These are phyloP conservation scores for Starmera pachycereana DNA, from an alignment of 805 yeast species.

Conservation along the genomic window DNA sequence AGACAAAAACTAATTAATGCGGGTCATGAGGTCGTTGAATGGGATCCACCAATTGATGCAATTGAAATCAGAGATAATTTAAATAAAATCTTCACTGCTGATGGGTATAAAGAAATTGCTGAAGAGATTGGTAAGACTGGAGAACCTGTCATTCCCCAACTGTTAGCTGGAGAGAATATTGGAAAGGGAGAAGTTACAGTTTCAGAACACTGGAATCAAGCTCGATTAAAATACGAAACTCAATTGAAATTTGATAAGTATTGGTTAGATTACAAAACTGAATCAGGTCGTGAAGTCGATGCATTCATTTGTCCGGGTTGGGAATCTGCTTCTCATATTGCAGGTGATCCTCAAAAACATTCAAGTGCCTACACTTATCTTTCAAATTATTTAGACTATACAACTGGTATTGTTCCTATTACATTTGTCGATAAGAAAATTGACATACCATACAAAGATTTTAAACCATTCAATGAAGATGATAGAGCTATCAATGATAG, in stretches of 20 bases:
- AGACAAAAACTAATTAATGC: slow-evolving; percentile 23
- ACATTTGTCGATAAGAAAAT: slow-evolving; percentile 24
- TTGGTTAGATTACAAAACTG: slow-evolving; percentile 24
- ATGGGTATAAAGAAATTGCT: slow-evolving; percentile 1
- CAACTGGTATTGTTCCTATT: slow-evolving; percentile 30
- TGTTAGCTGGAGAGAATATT: background rate
- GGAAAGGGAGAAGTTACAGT: background rate
- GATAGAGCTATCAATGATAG: slow-evolving; percentile 21
- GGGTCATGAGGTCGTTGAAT: slow-evolving; percentile 42
- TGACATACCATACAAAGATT: slow-evolving; percentile 15
- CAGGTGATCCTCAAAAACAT: slow-evolving; percentile 5
- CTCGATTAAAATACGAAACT: slow-evolving; percentile 17
- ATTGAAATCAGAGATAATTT: slow-evolving; percentile 29
- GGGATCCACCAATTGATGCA: slow-evolving; percentile 28
- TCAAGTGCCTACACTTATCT: slow-evolving; percentile 29
- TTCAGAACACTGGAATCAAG: slow-evolving; percentile 26
- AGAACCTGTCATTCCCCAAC: background rate
- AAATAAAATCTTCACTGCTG: slow-evolving; percentile 1
- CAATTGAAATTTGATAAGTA: slow-evolving; percentile 24
- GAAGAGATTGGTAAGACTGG: slow-evolving; percentile 1
- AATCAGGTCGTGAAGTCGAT: slow-evolving; percentile 28
- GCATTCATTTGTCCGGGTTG: slow-evolving; percentile 32
- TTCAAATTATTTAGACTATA: slow-evolving; percentile 26
- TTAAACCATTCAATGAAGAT: slow-evolving; percentile 17
- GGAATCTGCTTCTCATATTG: slow-evolving; percentile 24